Base-by-base conservation (phyloP, 495 filamentous ascomycete species). In the Podospora bellae-mahoneyi region DNA sequence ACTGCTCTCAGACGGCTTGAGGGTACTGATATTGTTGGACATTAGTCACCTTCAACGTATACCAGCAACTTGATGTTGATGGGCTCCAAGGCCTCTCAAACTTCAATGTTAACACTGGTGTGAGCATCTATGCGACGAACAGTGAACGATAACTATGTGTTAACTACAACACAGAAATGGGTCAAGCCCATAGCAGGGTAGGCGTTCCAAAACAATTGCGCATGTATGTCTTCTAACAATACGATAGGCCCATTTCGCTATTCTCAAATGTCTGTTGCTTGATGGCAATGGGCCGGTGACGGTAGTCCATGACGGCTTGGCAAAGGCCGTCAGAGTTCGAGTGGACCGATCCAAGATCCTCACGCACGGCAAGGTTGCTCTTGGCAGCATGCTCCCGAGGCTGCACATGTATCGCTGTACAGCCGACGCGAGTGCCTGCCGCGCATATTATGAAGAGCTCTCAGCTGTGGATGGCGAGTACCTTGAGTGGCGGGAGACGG, bases 381-480 rank as follows among this genome's bases (percentile, higher is more conserved):
- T 85, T 20, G 81, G 77, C 53, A 69, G 70, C 16, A 77, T 84
- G 75, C 75, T 85, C 7, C 67, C 80, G 27, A 73, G 68, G 15
- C 68, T 84, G 18, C 81, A 86, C 65, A 81, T 83, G 53, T 81
- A 80, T 66, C 79, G 80, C 13, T 84, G 76, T 62, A 85, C 82
- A 19, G 83, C 81, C 1, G 80, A 84, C 68, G 75, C 78, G 4
- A 65, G 73, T 4, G 68, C 66, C 20, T 82, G 80, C 64, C 72
- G 76, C 2, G 55, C 65, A 4, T 80, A 80, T 61, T 84, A 80
- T 69, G 79, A 80, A 60, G 71, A 76, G 9, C 76, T 84, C 1
- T 76, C 81, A 7, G 39, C 62, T 20, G 80, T 84, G 6, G 73
- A 82, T 44, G 78, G 72, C 10, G 72, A 80, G 57, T 76, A 72